A percentile compares a stretch with the other conserved stretches of the same genome.
phyloP scores from a whole-genome alignment of 768 basidiomycete species.

The Crassisporium funariophilum region DNA sequence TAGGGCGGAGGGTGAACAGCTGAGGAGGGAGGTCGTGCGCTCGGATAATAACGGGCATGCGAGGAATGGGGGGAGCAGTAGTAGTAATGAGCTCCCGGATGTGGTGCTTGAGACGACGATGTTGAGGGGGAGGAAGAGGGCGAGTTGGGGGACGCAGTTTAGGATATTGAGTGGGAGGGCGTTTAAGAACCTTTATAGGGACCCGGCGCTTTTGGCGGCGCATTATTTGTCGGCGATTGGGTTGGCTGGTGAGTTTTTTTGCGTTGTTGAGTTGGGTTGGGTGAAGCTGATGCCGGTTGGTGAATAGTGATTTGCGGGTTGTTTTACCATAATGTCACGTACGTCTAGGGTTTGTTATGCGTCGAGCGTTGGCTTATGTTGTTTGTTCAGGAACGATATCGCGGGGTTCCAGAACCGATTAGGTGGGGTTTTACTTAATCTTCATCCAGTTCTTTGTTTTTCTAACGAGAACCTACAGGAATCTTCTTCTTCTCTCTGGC shows the following conservation, averaged over 20 bases:
- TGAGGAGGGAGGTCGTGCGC: slow-evolving; percentile 36
- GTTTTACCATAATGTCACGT: slow-evolving; percentile 88
- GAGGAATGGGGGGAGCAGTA: slow-evolving; percentile 26
- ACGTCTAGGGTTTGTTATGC: slow-evolving; percentile 25
- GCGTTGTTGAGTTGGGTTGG: slow-evolving; percentile 2
- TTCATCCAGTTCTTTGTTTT: neutral
- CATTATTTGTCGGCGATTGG: slow-evolving; percentile 87
- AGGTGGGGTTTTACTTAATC: slow-evolving; percentile 40
- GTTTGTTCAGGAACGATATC: slow-evolving; percentile 72
- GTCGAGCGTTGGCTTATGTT: neutral
- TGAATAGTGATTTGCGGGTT: slow-evolving; percentile 85
- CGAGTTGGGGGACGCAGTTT: slow-evolving; percentile 90
- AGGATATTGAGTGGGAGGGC: slow-evolving; percentile 92
- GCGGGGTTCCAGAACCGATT: slow-evolving; percentile 96
- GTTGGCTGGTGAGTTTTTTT: slow-evolving; percentile 68
- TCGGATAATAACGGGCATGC: slow-evolving; percentile 28
- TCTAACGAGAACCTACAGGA: too few relatives aligned
- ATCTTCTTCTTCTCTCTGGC: slow-evolving; percentile 98
- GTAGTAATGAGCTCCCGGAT: slow-evolving; percentile 57
- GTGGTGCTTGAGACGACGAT: slow-evolving; percentile 67
- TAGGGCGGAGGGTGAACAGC: slow-evolving; percentile 57
- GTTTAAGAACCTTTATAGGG: slow-evolving; percentile 97
- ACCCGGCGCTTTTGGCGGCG: slow-evolving; percentile 87
- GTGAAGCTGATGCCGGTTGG: slow-evolving; percentile 2
- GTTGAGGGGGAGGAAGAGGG: slow-evolving; percentile 74